Evolutionary conservation across 441 rosid species (phyloP), one percentile per base, ranked within the genome.

Genomic region (Pelargonium myrrhifolium): DNA sequence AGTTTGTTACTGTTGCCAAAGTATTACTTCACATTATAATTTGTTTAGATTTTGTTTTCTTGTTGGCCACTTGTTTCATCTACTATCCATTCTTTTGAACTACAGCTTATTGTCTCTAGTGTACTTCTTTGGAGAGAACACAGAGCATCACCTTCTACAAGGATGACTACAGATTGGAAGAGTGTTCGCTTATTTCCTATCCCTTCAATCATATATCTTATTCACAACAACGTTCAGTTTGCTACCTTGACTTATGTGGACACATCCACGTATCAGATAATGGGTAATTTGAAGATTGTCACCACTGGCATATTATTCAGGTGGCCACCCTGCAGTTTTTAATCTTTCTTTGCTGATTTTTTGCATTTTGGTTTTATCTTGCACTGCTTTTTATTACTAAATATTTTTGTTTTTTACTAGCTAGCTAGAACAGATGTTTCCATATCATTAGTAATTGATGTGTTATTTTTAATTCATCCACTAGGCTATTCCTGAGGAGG

Each of bases 261-360:
- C 71, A 81, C 90, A 14, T 89, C 96, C 67, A 89, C 93, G 0
- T 87, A 86, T 77, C 96, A 89, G 79, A 89, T 89, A 47, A 85
- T 89, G 93, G 93, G 89, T 37, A 89, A 89, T 83, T 75, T 89
- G 71, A 89, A 89, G 93, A 89, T 87, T 71, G 88, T 89, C 21
- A 85, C 92, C 60, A 85, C 92, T 37, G 90, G 81, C 65, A 73
- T 89, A 68, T 69, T 86, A 24, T 88, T 89, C 75, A 88, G 93
- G 91, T 88, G 47, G 20, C 0, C 24, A 20, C 63, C 64, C 42
- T 35, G 39, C 8, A 35, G 39, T 35, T 35, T 26, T 5, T 35
- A 35, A 35, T 0, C 22, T 60, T 14, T 4, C 2, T 40, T 66
- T 9, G 51, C 40, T 0, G 3, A 11, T 49, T 12, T 58, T 4